phyloP scores from a whole-genome alignment of 176 grass and related monocot species.

The Aegilops sharonensis region DNA sequence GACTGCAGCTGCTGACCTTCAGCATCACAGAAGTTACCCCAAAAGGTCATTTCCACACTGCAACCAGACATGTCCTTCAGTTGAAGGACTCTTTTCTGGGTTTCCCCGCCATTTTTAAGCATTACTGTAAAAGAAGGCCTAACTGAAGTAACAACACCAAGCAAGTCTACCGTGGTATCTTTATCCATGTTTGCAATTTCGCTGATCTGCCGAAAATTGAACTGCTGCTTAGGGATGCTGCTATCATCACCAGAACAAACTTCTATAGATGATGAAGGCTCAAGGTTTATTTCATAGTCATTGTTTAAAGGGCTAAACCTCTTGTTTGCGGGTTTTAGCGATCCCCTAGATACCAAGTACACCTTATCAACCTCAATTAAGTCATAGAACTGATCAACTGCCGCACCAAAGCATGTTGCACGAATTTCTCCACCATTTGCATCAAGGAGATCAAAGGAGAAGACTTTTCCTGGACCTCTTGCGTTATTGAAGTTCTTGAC shows the following conservation, averaged over 20 bases:
- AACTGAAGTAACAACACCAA: slow-evolving; percentile 71
- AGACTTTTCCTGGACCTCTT: slow-evolving; percentile 72
- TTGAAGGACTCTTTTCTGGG: slow-evolving; percentile 58
- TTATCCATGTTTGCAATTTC: slow-evolving; percentile 64
- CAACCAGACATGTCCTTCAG: slow-evolving; percentile 86
- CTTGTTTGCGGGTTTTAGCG: slow-evolving; percentile 52
- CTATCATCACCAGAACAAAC: slow-evolving; percentile 58
- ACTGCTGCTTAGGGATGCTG: slow-evolving; percentile 60
- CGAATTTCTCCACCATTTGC: slow-evolving; percentile 71
- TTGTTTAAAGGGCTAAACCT: slow-evolving; percentile 62
- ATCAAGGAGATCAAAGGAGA: slow-evolving; percentile 82
- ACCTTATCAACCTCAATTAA: slow-evolving; percentile 77
- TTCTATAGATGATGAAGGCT: slow-evolving; percentile 45
- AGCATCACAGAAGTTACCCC: slow-evolving; percentile 68
- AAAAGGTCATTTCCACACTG: slow-evolving; percentile 70
- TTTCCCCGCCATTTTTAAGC: slow-evolving; percentile 63
- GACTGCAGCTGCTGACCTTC: slow-evolving; percentile 69
- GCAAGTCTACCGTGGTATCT: slow-evolving; percentile 58
- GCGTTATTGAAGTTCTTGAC: slow-evolving; percentile 41
- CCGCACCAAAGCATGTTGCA: slow-evolving; percentile 57
- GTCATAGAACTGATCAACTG: slow-evolving; percentile 57
- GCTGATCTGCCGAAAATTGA: slow-evolving; percentile 63
- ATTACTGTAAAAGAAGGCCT: slow-evolving; percentile 52
- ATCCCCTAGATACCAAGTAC: slow-evolving; percentile 81
- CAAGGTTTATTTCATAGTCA: slow-evolving; percentile 64